Percentiles rank a stretch among this genome's conserved stretches.
Conservation (phyloP, 805 yeast species). For the Lachancea mirantina region DNA sequence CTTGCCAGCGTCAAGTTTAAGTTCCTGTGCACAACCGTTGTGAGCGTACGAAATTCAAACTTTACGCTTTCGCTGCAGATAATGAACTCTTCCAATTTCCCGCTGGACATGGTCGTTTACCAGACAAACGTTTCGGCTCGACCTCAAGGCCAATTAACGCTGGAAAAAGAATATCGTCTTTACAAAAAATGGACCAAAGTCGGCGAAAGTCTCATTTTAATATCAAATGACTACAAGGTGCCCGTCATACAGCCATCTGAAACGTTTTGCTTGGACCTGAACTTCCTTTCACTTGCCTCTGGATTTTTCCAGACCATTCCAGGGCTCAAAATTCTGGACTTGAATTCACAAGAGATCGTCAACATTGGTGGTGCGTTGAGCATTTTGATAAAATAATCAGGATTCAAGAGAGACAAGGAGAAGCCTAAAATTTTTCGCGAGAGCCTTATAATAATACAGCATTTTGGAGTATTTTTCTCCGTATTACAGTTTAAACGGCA, state of each 20-base stretch:
- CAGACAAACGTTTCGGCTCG: slow-evolving; percentile 10
- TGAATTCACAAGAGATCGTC: slow-evolving; percentile 24
- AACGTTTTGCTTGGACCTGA: slow-evolving; percentile 23
- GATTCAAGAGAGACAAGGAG: too few species aligned
- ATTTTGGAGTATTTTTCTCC: too few species aligned
- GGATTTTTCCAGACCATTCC: slow-evolving; percentile 27
- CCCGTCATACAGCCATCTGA: slow-evolving; percentile 25
- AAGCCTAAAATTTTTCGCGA: too few species aligned
- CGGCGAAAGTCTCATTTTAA: slow-evolving; percentile 26
- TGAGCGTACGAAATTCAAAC: slow-evolving; percentile 18
- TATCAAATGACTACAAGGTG: slow-evolving; percentile 29
- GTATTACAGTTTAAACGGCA: too few species aligned
- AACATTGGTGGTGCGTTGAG: slow-evolving; percentile 26
- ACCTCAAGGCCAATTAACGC: slow-evolving; percentile 12
- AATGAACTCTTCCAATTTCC: slow-evolving; percentile 20
- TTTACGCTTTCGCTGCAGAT: slow-evolving; percentile 24
- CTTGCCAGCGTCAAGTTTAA: slow-evolving; percentile 22
- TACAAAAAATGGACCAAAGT: slow-evolving; percentile 18
- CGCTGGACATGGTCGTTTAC: slow-evolving; percentile 24
- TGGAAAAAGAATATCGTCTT: slow-evolving; percentile 22
- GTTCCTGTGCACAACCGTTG: slow-evolving; percentile 19
- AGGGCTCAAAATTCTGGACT: slow-evolving; percentile 29
- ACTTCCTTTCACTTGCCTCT: slow-evolving; percentile 24
- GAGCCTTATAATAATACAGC: too few species aligned
- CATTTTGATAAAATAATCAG: slow-evolving; percentile 22